Base-by-base conservation (phyloP, 805 yeast species). In the Ogataea parapolymorpha region DNA sequence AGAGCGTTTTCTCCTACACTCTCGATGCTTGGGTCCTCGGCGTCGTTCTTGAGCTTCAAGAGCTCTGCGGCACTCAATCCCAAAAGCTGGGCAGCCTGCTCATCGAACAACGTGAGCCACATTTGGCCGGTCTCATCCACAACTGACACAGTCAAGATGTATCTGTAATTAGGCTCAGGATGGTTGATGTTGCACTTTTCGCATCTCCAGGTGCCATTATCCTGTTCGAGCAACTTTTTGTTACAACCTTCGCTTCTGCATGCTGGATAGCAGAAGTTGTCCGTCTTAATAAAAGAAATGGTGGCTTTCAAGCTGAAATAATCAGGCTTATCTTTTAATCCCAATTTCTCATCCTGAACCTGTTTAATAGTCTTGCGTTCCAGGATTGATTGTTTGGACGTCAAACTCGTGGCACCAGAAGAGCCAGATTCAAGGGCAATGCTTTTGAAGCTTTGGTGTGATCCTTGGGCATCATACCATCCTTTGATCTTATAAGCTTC, bases 401-500 rank as follows among this genome's bases (percentile, higher is more conserved):
- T 66, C 36, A 65, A 50, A 24, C 61, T 57, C 11, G 51, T 34
- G 11, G 60, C 56, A n/a, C 66, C 51, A 15, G 63, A 45, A 2
- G 68, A 45, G n/a, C 66, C 63, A 3, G 66, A 47, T 50, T 82
- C 89, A 5, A 67, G 61, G 55, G 77, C 80, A 58, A 87, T 63
- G 9, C 80, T 68, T 51, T 77, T 75, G 68, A 85, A 89, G 28
- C 62, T 65, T 41, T 79, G 79, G 39, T 69, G 65, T 16, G 73
- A 72, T 28, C 96, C 97, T 51, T 76, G 79, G 29, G 83, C 75
- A 56, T 88, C 95, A 57, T 80, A 93, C 99, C 99, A 93, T 6
- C 98, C 98, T 63, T 88, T 87, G 52, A 93, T 74, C 40, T 78
- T 74, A 61, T 80, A 88, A 4, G 97, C 91, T 61, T 88, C 96